Conservation (phyloP, 192 early-diverging fungal species). For the Podila epigama region DNA sequence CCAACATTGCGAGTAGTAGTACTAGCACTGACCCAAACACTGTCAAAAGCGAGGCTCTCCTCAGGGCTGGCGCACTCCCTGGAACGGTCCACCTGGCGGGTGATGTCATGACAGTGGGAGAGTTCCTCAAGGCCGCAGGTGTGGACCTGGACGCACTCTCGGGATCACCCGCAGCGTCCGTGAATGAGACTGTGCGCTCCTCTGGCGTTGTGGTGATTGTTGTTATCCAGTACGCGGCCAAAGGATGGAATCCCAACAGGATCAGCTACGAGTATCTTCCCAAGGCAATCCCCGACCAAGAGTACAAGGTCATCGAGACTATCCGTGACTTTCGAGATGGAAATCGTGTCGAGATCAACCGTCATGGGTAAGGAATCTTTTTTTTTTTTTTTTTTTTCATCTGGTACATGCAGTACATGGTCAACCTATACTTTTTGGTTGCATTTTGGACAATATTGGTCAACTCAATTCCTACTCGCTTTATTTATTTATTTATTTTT, state of each 20-base stretch:
- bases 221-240: conserved; percentile 50
- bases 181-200: conserved; percentile 35
- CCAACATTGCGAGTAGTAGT: not conserved
- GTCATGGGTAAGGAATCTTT: conserved; percentile 43
- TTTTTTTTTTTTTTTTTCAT: not conserved
- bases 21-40: not conserved
- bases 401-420: not conserved
- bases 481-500: not conserved
- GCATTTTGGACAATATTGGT: not conserved
- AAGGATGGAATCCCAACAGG: conserved; percentile 37
- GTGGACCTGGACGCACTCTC: conserved; percentile 33
- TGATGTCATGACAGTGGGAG: conserved; percentile 47
- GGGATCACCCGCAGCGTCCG: conserved; percentile 6
- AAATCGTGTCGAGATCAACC: conserved; percentile 34
- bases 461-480: not conserved
- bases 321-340: conserved; percentile 36
- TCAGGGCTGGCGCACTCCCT: no score
- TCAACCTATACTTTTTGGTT: not conserved
- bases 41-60: no score
- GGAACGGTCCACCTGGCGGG: conserved; percentile 21
- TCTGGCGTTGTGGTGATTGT: conserved; percentile 52
- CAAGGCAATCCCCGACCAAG: conserved; percentile 46
- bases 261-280: conserved; percentile 52
- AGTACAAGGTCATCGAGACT: conserved; percentile 50
- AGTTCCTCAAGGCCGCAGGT: conserved; percentile 45